Evolutionary conservation across 768 basidiomycete species (phyloP), one percentile per base, ranked within the genome.

Genomic region (Pholiota conissans): DNA sequence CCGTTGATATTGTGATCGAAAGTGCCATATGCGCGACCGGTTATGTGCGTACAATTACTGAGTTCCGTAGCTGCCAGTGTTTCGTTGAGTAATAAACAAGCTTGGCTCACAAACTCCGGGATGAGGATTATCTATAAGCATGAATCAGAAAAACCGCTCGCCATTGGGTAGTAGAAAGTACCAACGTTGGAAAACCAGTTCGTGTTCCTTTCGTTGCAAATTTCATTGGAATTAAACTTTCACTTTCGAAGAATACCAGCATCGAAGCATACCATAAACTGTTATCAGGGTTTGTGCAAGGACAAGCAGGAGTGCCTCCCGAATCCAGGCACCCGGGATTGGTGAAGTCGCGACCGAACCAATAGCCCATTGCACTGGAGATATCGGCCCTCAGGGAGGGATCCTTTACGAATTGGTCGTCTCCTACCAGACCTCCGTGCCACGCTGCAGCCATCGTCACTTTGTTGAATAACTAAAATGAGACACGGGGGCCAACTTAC

Each of bases 171-270:
- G n/a, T n/a, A n/a, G n/a, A 28, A 42, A 20, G 29, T 7, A 65
- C 78, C 9, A 42, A 83, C 83, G 60, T 85, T 86, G 4, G 79
- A 79, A 61, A 78, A 84, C 86, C 86, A 87, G 64, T 87, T 87
- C 1, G 80, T 79, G 61, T 87, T 89, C 83, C 84, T 86, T 11
- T 46, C 39, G 52, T 47, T 32, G 32, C 32, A 22, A 29, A 32
- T 49, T 45, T 8, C 16, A 56, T 22, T 45, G 9, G 49, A 32
- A 32, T 16, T 14, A 18, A 27, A 28, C 20, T 71, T 47, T 8
- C 64, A 24, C 16, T 10, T 47, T 24, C 29, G 32, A 30, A 5
- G 11, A 30, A n/a, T n/a, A n/a, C n/a, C 16, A 53, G 22, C 6
- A 22, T 27, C n/a, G 52, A 45, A 35, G 63, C 63, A 42, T 65